Evolutionary conservation across 257 asterid genomes (phyloP).

Genomic region (Linderniella brevidens): DNA sequence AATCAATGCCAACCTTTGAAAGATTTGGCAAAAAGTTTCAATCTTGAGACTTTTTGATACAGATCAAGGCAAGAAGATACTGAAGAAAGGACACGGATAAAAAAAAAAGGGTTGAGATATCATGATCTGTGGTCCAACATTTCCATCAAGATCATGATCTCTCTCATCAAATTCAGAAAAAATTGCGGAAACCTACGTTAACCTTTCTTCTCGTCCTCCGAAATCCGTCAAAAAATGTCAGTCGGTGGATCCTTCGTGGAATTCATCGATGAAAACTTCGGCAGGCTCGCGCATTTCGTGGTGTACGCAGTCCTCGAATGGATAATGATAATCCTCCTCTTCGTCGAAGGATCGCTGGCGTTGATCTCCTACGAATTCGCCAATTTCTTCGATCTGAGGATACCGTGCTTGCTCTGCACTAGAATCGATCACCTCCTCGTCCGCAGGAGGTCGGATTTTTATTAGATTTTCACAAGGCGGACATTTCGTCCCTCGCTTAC

Average conservation of each 20-base stretch:
- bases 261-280: slow-evolving; percentile 41
- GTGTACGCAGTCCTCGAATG: slow-evolving; percentile 55
- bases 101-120: too few relatives aligned
- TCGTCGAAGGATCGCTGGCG: slow-evolving; percentile 52
- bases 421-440: slow-evolving; percentile 49
- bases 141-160: too few relatives aligned
- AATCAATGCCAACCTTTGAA: too few relatives aligned
- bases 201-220: not conserved
- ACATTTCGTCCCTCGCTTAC: slow-evolving; percentile 65
- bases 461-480: slow-evolving; percentile 71
- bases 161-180: too few relatives aligned
- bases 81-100: too few relatives aligned
- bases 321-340: slow-evolving; percentile 47
- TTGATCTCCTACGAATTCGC: slow-evolving; percentile 57
- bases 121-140: too few relatives aligned
- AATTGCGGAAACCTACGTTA: not conserved
- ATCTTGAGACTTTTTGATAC: too few relatives aligned
- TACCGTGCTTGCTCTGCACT: slow-evolving; percentile 78
- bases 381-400: slow-evolving; percentile 33
- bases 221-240: not conserved
- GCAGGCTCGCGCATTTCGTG: slow-evolving; percentile 40
- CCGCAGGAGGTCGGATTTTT: slow-evolving; percentile 30
- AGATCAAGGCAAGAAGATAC: too few relatives aligned
- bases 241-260: not conserved
- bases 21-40: too few relatives aligned